Conservation (phyloP, 371 early-diverging fungal genomes). For the Haplosporangium sp. region DNA sequence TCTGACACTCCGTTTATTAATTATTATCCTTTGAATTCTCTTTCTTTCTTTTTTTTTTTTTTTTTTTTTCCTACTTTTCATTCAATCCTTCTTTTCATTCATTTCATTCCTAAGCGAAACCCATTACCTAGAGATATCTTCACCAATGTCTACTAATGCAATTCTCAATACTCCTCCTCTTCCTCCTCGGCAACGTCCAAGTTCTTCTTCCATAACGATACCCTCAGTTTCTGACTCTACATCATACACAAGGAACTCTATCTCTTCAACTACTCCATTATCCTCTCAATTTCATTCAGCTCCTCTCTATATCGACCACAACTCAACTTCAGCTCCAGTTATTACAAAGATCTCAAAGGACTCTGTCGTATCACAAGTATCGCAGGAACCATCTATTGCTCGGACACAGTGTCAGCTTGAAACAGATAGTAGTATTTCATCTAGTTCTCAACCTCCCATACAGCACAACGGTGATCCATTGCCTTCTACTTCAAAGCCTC, state of each 20-base stretch:
- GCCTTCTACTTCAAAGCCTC: not conserved
- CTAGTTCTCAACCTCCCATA: not conserved
- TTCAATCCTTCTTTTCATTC: not conserved
- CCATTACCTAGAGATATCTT: not conserved
- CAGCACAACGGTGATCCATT: not conserved
- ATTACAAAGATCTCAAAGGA: too few relatives aligned
- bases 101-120: not conserved
- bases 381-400: too few relatives aligned
- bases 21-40: not conserved
- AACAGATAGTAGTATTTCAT: not conserved
- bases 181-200: conserved; percentile 1
- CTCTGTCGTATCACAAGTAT: too few relatives aligned
- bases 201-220: not conserved
- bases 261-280: conserved; percentile 2
- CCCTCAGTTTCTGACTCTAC: not conserved
- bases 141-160: not conserved
- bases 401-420: not conserved
- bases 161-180: not conserved
- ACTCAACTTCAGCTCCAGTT: not conserved
- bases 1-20: not conserved
- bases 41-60: not conserved
- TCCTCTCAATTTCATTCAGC: not conserved
- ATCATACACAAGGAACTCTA: not conserved
- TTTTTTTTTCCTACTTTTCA: not conserved
- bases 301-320: not conserved